These are phyloP conservation scores for Omphalotus guepiniiformis DNA, from an alignment of 768 basidiomycete genomes.

Conservation along the genomic window DNA sequence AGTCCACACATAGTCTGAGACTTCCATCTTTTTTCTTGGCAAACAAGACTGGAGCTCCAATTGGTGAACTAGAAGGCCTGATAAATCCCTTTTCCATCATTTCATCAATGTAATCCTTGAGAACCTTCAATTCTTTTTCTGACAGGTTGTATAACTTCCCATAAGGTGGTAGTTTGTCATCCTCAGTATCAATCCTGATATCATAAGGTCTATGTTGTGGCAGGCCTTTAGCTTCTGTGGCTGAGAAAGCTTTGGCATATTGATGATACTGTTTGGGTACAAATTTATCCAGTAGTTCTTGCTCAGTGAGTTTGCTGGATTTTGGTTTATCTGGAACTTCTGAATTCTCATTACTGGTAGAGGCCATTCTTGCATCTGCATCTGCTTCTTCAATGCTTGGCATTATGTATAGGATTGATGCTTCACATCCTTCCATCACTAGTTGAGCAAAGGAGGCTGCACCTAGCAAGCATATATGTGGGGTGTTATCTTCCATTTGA, in stretches of 20 bases:
- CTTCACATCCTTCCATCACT: too few species aligned
- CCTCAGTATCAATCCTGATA: not conserved
- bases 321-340: too few species aligned
- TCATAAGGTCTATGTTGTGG: not conserved
- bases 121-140: not conserved
- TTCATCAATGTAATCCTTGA: not conserved
- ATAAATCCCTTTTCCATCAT: slow-evolving; percentile 2
- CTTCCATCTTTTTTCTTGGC: slow-evolving; percentile 20
- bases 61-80: slow-evolving; percentile 1
- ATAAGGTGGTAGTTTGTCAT: not conserved
- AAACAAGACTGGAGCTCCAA: slow-evolving; percentile 17
- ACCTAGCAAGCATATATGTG: too few species aligned
- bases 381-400: too few species aligned
- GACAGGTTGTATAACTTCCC: not conserved
- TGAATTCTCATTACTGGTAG: too few species aligned
- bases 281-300: not conserved
- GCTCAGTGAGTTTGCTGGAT: too few species aligned
- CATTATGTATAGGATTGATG: too few species aligned
- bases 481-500: too few species aligned
- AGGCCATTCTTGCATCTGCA: too few species aligned
- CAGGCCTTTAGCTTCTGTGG: not conserved
- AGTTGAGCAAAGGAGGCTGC: too few species aligned
- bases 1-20: slow-evolving; percentile 15
- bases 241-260: not conserved
- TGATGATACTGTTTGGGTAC: not conserved